phyloP scores from a whole-genome alignment of 1,284 basidiomycete species.

The Cryptococcus jaspeensis region DNA sequence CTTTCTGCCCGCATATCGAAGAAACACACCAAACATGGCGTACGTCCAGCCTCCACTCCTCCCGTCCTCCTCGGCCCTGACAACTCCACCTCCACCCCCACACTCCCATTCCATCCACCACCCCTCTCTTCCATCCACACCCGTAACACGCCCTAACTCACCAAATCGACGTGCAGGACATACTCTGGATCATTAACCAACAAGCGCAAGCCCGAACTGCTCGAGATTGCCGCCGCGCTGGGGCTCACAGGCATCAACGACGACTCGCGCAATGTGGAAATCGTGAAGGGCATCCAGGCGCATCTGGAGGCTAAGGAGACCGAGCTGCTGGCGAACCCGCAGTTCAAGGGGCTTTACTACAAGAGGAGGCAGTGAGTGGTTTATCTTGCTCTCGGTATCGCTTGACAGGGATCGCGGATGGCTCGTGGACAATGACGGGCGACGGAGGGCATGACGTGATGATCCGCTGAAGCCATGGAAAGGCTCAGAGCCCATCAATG shows the following conservation, averaged over 20 bases:
- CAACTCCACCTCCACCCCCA: background rate
- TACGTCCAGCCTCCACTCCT: background rate
- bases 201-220: conserved; percentile 45
- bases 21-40: background rate
- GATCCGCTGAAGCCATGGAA: background rate
- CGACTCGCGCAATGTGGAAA: conserved; percentile 23
- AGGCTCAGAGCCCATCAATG: background rate
- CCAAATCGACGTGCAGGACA: conserved; percentile 1
- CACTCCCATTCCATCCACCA: background rate
- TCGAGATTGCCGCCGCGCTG: conserved; percentile 43
- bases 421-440: too few relatives aligned
- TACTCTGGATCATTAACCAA: conserved; percentile 37
- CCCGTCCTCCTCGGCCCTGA: background rate
- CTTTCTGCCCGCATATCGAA: too few relatives aligned
- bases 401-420: background rate
- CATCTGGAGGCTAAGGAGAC: conserved; percentile 35
- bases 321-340: conserved; percentile 19
- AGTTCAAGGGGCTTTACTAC: conserved; percentile 46
- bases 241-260: conserved; percentile 20
- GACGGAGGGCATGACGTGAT: too few relatives aligned
- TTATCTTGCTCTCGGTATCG: background rate
- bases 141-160: background rate
- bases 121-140: background rate
- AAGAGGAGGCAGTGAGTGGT: conserved; percentile 20
- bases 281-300: conserved; percentile 38